Evolutionary conservation across 805 yeast species (phyloP).

Genomic region (Saccharomycopsis sp.): DNA sequence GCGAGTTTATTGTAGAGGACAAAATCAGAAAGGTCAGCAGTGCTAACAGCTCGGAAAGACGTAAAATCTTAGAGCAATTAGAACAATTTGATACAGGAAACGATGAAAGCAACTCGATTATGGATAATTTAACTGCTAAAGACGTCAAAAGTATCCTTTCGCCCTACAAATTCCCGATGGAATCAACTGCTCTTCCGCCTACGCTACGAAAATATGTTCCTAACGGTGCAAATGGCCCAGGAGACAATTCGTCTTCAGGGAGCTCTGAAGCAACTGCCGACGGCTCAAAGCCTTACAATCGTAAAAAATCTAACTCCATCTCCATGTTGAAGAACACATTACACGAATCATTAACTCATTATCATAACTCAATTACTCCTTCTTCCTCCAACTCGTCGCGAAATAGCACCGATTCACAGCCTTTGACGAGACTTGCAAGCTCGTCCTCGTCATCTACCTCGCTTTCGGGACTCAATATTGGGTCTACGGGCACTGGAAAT

Average conservation of each 20-base stretch:
- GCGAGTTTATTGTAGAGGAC: not conserved
- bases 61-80: slow-evolving; percentile 4
- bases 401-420: not conserved
- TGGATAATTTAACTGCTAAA: slow-evolving; percentile 7
- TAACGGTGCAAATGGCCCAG: not conserved
- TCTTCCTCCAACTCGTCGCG: not conserved
- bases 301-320: slow-evolving; percentile 15
- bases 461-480: not conserved
- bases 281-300: not conserved
- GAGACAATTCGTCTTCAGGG: not conserved
- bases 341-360: slow-evolving; percentile 14
- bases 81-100: slow-evolving; percentile 9
- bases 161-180: not conserved
- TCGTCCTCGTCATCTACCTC: not conserved
- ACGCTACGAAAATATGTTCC: not conserved
- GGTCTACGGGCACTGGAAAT: not conserved
- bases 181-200: not conserved
- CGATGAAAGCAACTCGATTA: not conserved
- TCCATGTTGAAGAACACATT: slow-evolving; percentile 13
- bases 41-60: not conserved
- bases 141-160: slow-evolving; percentile 10
- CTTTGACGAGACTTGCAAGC: not conserved
- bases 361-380: slow-evolving; percentile 5
- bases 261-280: not conserved
- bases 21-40: not conserved